phyloP scores from a whole-genome alignment of 257 asterid species.

The Solanum acaule region DNA sequence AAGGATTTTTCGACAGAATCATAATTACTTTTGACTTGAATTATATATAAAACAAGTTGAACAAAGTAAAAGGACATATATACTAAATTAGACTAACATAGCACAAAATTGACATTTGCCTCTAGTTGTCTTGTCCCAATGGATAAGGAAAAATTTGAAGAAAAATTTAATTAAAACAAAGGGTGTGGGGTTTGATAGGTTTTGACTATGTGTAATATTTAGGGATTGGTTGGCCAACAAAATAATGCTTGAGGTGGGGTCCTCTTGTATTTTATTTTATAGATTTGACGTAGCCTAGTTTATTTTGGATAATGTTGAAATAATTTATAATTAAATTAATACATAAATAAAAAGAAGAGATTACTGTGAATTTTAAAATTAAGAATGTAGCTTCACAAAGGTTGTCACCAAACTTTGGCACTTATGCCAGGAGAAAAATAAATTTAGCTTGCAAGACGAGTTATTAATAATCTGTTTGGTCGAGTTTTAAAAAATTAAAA shows the following conservation, averaged over 20 bases:
- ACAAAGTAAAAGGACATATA: not conserved
- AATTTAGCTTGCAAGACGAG: not conserved
- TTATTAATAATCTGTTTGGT: not conserved
- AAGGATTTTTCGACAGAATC: not conserved
- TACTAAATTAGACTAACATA: not conserved
- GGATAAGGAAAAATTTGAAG: not conserved
- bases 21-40: not conserved
- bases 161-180: not conserved
- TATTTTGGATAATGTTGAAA: not conserved
- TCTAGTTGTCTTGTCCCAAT: not conserved
- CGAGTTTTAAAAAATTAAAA: not conserved
- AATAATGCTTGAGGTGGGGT: not conserved
- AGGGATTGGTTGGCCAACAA: conserved; percentile 3
- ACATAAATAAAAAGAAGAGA: not conserved
- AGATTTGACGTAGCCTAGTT: not conserved
- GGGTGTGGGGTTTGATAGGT: not conserved
- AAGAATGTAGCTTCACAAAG: not conserved
- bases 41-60: not conserved
- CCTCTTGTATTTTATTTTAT: not conserved
- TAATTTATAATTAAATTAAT: not conserved
- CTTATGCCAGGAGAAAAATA: not conserved
- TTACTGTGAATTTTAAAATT: not conserved
- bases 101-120: not conserved
- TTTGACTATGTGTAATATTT: not conserved
- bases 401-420: not conserved